Percentiles rank a stretch among this genome's conserved stretches.
Evolutionary conservation across 345 rosid genomes (phyloP).

Genomic region (Salix udensis): DNA sequence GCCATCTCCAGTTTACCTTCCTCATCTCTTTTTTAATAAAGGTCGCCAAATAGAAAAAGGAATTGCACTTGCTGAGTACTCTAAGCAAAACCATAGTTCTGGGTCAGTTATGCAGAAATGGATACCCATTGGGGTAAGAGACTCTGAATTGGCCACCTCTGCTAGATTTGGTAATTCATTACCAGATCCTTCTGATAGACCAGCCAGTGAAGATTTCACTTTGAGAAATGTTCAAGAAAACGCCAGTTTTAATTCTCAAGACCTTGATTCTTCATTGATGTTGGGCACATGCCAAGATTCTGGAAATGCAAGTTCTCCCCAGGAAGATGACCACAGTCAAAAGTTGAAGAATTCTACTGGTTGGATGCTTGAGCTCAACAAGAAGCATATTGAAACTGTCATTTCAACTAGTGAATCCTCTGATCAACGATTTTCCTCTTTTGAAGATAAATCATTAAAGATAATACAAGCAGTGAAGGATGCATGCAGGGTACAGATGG

Average conservation of each 20-base stretch:
- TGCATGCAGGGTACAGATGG: conserved; percentile 34
- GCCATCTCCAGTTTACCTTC: conserved; percentile 22
- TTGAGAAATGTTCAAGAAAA: conserved; percentile 20
- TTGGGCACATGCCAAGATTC: conserved; percentile 5
- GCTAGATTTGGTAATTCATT: conserved; percentile 11
- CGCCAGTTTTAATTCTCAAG: conserved; percentile 14
- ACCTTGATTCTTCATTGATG: conserved; percentile 13
- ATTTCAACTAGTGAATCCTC: conserved; percentile 18
- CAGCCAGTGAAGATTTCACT: conserved; percentile 20
- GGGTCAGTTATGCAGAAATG: conserved; percentile 42
- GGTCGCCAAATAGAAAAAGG: conserved; percentile 27
- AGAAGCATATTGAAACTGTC: conserved; percentile 14
- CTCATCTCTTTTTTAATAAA: conserved; percentile 34
- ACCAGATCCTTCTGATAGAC: conserved; percentile 13
- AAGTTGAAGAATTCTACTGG: conserved; percentile 5
- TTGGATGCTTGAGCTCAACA: conserved; percentile 9
- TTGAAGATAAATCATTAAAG: conserved; percentile 25
- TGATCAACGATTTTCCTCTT: conserved; percentile 11
- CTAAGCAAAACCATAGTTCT: conserved; percentile 35
- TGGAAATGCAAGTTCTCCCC: conserved; percentile 12
- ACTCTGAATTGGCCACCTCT: conserved; percentile 16
- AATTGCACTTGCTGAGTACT: conserved; percentile 18
- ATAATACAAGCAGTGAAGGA: conserved; percentile 34
- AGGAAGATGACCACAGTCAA: conserved; percentile 10
- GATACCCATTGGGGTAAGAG: conserved; percentile 42